Evolutionary conservation across 164 flowering plant species (phyloP).

Genomic region (Nymphaea colorata): DNA sequence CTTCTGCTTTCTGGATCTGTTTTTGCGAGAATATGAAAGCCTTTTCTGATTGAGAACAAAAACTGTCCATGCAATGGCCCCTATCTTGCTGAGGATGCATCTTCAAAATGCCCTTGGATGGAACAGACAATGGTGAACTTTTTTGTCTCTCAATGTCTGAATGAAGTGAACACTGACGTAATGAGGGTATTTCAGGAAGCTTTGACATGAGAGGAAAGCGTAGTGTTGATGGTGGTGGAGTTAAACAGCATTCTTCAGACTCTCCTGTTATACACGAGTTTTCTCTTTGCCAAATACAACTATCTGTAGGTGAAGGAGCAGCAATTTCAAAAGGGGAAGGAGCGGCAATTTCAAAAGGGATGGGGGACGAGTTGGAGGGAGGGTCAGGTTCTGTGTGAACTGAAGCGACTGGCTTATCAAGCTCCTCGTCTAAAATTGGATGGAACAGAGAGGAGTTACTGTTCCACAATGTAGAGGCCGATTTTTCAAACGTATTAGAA

Average conservation of each 20-base stretch:
- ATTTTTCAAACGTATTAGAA: background rate
- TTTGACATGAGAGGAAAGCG: background rate
- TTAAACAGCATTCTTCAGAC: conserved; percentile 5
- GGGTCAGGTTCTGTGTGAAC: background rate
- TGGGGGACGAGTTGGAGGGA: background rate
- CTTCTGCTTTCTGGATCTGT: conserved; percentile 66
- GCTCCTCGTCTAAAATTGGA: background rate
- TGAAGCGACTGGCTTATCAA: background rate
- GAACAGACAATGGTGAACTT: conserved; percentile 1
- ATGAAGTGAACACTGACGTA: background rate
- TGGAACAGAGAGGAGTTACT: background rate
- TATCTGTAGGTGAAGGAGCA: background rate
- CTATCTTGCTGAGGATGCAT: conserved; percentile 48
- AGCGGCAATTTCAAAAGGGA: background rate
- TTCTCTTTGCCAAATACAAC: background rate
- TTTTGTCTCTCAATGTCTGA: background rate
- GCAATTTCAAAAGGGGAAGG: background rate
- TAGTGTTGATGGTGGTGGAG: background rate
- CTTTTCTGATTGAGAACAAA: conserved; percentile 58
- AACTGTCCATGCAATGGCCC: conserved; percentile 43
- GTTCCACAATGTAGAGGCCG: background rate
- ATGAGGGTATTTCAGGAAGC: background rate
- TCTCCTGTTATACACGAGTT: background rate
- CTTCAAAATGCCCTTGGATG: conserved; percentile 43
- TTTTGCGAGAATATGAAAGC: conserved; percentile 64